phyloP scores from a whole-genome alignment of 2,329 filamentous ascomycete species.

The Orbilia brochopaga region DNA sequence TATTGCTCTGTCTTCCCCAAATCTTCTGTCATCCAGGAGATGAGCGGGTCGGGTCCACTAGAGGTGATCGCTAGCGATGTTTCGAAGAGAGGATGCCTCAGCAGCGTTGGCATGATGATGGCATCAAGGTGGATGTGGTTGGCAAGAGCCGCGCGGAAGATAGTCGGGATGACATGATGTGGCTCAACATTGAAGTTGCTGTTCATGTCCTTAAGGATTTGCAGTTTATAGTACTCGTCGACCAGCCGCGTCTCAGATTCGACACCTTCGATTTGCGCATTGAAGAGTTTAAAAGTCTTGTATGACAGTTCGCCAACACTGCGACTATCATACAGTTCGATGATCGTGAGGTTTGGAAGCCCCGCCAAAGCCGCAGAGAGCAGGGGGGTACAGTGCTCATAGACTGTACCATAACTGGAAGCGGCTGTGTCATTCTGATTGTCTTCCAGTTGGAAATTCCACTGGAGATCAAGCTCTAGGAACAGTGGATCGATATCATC shows the following conservation, averaged over 20 bases:
- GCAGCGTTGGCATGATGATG: not conserved
- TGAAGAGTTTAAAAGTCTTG: constrained; percentile 11
- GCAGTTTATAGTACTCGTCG: not conserved
- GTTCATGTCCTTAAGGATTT: not conserved
- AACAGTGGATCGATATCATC: not conserved
- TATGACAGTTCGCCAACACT: not conserved
- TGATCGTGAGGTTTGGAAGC: constrained; percentile 19
- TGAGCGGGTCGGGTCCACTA: too few species aligned
- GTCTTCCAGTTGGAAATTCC: too few species aligned
- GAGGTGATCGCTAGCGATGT: too few species aligned
- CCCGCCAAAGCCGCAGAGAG: constrained; percentile 13
- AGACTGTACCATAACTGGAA: constrained; percentile 3
- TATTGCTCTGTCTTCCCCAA: too few species aligned
- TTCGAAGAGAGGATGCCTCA: not conserved
- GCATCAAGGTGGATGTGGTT: not conserved
- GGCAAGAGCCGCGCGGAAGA: not conserved
- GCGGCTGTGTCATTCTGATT: not conserved
- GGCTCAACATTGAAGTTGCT: not conserved
- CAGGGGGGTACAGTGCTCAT: not conserved
- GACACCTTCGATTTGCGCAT: not conserved
- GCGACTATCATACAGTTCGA: constrained; percentile 6
- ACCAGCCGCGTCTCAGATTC: not conserved
- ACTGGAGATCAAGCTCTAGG: too few species aligned
- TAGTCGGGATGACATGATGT: constrained; percentile 13
- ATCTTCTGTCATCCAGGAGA: too few species aligned